Evolutionary conservation across 1,284 basidiomycete species (phyloP), one percentile per base, ranked within the genome.

Genomic region (Cerrena zonata): DNA sequence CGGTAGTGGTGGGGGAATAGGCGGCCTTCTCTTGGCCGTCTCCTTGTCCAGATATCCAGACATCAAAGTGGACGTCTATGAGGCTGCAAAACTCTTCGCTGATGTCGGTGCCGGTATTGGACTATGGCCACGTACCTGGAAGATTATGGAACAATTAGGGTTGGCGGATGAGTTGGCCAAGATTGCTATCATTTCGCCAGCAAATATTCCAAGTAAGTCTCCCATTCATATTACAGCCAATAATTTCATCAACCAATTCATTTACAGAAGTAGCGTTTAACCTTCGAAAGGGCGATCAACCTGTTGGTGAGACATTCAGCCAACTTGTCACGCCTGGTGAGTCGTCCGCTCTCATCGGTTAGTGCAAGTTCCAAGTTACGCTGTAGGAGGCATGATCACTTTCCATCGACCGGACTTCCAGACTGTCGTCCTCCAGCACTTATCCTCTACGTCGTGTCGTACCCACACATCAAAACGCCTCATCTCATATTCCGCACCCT

Each of bases 341-440:
- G 62, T 51, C 24, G 27, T 23, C n/a, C 15, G 19, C 23, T 23
- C n/a, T 15, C 37, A 13, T 5, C 18, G 12, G 34, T 39, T n/a
- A 21, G 26, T 53, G 26, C 40, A 18, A 26, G 42, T 23, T 23
- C 19, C 44, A 45, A 23, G 18, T 38, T 11, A 26, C 25, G 21
- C 10, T 34, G 19, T 58, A 76, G 76, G 73, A 46, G 69, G 69
- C 45, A 47, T 70, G 45, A 64, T 71, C 53, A 64, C 55, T 45
- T 62, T 73, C 52, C 76, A 76, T 56, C 72, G 76, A 26, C 67
- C 71, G 5, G 72, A 75, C 51, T 71, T 78, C 40, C 74, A 76
- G 40, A 52, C 60, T 13, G 61, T 69, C 22, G 56, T 78, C 26
- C 60, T 74, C 18, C 57, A 65, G 7, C 56, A 68, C 39, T 53